phyloP scores from a whole-genome alignment of 306 rosid genomes.

The Cucumis hystrix region DNA sequence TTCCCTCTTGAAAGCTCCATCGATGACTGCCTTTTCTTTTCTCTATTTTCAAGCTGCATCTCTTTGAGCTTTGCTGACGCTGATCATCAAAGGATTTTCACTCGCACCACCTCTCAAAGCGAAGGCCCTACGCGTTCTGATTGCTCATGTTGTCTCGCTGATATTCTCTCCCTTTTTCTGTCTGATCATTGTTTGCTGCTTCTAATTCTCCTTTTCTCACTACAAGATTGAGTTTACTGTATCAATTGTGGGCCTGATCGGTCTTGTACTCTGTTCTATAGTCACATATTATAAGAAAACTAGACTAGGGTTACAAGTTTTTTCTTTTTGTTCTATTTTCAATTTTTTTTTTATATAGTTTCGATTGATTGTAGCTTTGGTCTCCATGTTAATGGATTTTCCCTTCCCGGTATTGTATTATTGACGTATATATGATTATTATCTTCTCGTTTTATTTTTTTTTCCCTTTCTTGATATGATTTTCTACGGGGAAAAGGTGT shows the following conservation, averaged over 20 bases:
- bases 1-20: neutral
- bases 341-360: neutral
- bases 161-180: neutral
- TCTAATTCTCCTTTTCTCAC: neutral
- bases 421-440: constrained; percentile 4
- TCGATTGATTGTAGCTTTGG: constrained; percentile 11
- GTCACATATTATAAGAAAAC: constrained; percentile 1
- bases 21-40: neutral
- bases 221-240: neutral
- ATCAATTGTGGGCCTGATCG: constrained; percentile 1
- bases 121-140: neutral
- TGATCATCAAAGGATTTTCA: neutral
- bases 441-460: neutral
- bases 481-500: neutral
- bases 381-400: constrained; percentile 8
- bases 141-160: neutral
- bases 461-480: neutral
- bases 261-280: constrained; percentile 8
- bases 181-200: neutral
- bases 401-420: constrained; percentile 12
- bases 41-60: neutral
- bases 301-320: constrained; percentile 4
- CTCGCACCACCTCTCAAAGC: neutral
- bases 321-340: neutral
- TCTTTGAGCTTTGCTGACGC: neutral